Percentiles rank a stretch among this genome's conserved stretches.
phyloP scores from a whole-genome alignment of 192 early-diverging fungal genomes.

The Backusella tuberculispora region DNA sequence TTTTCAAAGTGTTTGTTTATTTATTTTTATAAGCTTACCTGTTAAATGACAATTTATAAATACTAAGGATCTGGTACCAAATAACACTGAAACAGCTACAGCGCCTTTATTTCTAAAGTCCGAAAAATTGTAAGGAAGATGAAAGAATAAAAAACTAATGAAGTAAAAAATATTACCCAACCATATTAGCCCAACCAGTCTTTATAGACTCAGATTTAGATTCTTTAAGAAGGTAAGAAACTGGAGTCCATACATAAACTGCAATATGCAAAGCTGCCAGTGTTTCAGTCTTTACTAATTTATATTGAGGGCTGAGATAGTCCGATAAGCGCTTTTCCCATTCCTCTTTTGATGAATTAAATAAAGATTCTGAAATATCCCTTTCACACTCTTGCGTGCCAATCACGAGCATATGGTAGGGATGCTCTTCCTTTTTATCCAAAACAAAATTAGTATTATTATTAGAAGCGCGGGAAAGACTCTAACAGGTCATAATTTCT shows the following conservation, averaged over 20 bases:
- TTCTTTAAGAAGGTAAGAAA: constrained; percentile 42
- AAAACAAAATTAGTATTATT: constrained; percentile 11
- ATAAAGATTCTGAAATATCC: constrained; percentile 52
- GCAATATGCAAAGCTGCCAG: constrained; percentile 57
- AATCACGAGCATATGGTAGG: constrained; percentile 57
- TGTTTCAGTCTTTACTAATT: constrained; percentile 53
- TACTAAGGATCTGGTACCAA: constrained; percentile 49
- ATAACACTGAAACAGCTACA: constrained; percentile 51
- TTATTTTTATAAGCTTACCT: constrained; percentile 33
- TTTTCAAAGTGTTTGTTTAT: background rate
- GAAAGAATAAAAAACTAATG: constrained; percentile 10
- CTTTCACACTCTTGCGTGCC: constrained; percentile 62
- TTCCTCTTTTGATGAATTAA: constrained; percentile 52
- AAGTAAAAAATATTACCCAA: constrained; percentile 28
- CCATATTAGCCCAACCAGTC: constrained; percentile 41
- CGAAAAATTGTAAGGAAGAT: background rate
- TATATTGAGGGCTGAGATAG: constrained; percentile 46
- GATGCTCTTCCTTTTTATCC: constrained; percentile 31
- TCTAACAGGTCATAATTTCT: background rate
- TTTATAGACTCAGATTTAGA: constrained; percentile 30
- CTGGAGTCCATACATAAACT: constrained; percentile 52
- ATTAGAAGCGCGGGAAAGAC: background rate
- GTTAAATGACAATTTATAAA: constrained; percentile 58
- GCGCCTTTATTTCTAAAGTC: constrained; percentile 52
- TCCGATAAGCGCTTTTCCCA: constrained; percentile 51